These are phyloP conservation scores for Alternaria ethzedia DNA, from an alignment of 2,329 filamentous ascomycete genomes.

Conservation along the genomic window DNA sequence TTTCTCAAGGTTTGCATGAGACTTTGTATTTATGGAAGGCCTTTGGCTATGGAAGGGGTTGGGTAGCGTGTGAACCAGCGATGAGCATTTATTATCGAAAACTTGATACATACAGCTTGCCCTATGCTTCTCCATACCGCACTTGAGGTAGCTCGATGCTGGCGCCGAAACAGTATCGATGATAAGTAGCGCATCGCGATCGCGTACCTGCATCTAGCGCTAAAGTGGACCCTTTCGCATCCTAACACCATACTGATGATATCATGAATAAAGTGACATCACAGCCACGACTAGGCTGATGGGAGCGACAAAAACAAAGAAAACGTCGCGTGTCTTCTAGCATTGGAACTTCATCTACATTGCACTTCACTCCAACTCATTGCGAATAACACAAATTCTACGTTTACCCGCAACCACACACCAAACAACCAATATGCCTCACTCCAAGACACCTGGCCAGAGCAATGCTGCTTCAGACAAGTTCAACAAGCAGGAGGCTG, in stretches of 20 bases:
- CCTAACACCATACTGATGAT: neutral
- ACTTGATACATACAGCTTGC: neutral
- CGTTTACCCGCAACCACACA: neutral
- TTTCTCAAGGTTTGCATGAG: neutral
- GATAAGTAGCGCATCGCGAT: neutral
- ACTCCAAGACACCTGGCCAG: conserved; percentile 27
- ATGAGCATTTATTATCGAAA: neutral
- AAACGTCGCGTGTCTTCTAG: neutral
- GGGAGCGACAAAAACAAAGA: neutral
- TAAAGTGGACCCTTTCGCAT: neutral
- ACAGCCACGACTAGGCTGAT: neutral
- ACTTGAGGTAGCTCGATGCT: neutral
- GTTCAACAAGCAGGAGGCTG: conserved; percentile 23
- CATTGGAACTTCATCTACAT: neutral
- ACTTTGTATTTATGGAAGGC: neutral
- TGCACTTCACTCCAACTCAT: neutral
- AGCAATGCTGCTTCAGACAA: conserved; percentile 26
- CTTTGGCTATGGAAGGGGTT: neutral
- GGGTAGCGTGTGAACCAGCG: neutral
- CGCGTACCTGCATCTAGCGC: neutral
- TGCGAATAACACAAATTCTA: neutral
- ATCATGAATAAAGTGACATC: conserved; percentile 2
- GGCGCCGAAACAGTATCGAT: neutral
- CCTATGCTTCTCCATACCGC: neutral
- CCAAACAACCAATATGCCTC: conserved; percentile 11